Percentiles rank a stretch among this genome's conserved stretches.
Evolutionary conservation across 768 basidiomycete genomes (phyloP).

Genomic region (Xanthoconium purpureum): DNA sequence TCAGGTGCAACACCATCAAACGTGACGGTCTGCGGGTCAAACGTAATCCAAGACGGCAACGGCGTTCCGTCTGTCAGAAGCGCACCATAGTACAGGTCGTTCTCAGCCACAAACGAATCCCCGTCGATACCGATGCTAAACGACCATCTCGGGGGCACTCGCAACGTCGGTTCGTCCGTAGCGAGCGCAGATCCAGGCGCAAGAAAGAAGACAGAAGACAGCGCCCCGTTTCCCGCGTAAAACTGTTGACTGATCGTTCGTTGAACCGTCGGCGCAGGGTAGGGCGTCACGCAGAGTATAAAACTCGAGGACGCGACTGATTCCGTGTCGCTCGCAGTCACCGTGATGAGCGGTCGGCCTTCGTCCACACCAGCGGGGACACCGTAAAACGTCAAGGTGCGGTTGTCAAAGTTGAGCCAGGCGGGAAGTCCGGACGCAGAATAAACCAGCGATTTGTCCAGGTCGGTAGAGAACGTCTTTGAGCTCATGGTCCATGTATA

Average conservation of each 20-base stretch:
- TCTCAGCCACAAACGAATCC: conserved; percentile 52
- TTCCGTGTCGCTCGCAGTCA: conserved; percentile 58
- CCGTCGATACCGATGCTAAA: conserved; percentile 84
- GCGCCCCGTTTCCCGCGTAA: conserved; percentile 51
- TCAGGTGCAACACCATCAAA: conserved; percentile 75
- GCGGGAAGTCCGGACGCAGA: conserved; percentile 55
- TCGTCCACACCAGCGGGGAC: conserved; percentile 61
- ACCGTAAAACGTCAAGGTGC: conserved; percentile 61
- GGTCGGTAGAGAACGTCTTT: conserved; percentile 57
- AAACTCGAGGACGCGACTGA: conserved; percentile 52
- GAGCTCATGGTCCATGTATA: conserved; percentile 71
- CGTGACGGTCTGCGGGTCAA: conserved; percentile 64
- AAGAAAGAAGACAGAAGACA: conserved; percentile 76
- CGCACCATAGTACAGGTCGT: conserved; percentile 60
- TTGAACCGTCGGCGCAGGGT: conserved; percentile 51
- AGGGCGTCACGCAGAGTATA: conserved; percentile 54
- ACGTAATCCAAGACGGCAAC: conserved; percentile 74
- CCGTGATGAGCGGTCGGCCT: conserved; percentile 56
- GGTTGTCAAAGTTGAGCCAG: conserved; percentile 76
- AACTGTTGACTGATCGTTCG: conserved; percentile 60
- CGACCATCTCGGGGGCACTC: conserved; percentile 81
- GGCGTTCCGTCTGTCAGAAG: conserved; percentile 62
- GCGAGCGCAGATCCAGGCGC: conserved; percentile 56
- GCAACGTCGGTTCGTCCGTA: conserved; percentile 50
- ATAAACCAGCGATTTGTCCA: conserved; percentile 46